A percentile compares a stretch with the other conserved stretches of the same genome.
Conservation (phyloP, 2,329 filamentous ascomycete species). For the Pseudonectria foliicola region DNA sequence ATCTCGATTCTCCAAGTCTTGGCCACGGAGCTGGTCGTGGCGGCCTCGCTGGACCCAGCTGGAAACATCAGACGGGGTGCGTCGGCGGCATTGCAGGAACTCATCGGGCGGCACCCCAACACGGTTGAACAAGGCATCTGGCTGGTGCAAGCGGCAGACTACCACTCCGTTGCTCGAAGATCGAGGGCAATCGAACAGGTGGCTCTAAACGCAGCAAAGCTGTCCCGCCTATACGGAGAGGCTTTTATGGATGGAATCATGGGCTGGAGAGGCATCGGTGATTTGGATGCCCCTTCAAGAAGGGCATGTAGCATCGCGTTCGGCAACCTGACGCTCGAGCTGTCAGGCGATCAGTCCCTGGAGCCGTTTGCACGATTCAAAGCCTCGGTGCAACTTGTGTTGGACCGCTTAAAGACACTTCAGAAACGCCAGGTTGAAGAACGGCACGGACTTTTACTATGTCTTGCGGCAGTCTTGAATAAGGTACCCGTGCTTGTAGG, state of each 20-base stretch:
- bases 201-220: slow-evolving; percentile 56
- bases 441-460: slow-evolving; percentile 58
- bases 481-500: slow-evolving; percentile 30
- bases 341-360: slow-evolving; percentile 20
- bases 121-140: slow-evolving; percentile 74
- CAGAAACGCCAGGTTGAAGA: slow-evolving; percentile 56
- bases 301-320: slow-evolving; percentile 65
- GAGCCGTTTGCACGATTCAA: slow-evolving; percentile 22
- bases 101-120: slow-evolving; percentile 88
- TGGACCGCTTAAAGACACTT: slow-evolving; percentile 38
- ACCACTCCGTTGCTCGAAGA: slow-evolving; percentile 84
- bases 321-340: slow-evolving; percentile 46
- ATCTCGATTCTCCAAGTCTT: slow-evolving; percentile 64
- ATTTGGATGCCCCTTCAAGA: slow-evolving; percentile 67
- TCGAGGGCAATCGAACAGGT: slow-evolving; percentile 76
- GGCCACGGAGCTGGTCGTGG: slow-evolving; percentile 71
- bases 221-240: slow-evolving; percentile 62
- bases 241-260: slow-evolving; percentile 65
- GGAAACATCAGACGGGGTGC: slow-evolving; percentile 91
- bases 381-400: slow-evolving; percentile 35
- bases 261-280: slow-evolving; percentile 82
- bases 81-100: slow-evolving; percentile 87
- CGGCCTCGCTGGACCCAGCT: slow-evolving; percentile 78
- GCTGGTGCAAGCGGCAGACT: slow-evolving; percentile 85
- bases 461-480: slow-evolving; percentile 52